Evolutionary conservation across 2,329 filamentous ascomycete genomes (phyloP).

Genomic region (Dactylellina cionopaga): DNA sequence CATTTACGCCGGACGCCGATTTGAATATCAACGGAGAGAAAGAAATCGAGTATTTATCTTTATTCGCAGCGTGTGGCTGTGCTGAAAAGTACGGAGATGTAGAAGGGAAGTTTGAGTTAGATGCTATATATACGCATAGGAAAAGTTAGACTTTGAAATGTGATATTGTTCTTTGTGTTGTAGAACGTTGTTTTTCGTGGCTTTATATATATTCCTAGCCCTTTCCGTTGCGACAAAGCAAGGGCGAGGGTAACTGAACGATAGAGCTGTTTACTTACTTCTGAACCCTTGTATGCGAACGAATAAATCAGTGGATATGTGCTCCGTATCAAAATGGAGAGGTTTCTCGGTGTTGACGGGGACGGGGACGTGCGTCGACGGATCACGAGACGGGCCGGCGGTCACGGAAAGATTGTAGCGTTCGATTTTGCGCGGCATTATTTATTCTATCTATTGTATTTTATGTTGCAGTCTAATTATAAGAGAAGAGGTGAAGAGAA

Average conservation of each 20-base stretch:
- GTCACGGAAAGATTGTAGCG: constrained; percentile 37
- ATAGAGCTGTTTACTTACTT: no score
- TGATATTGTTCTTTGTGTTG: neutral
- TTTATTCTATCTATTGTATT: neutral
- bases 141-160: neutral
- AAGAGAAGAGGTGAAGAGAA: no score
- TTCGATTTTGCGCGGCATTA: constrained; percentile 30
- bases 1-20: constrained; percentile 69
- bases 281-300: constrained; percentile 42
- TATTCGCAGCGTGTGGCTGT: constrained; percentile 19
- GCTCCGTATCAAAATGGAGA: constrained; percentile 37
- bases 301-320: constrained; percentile 26
- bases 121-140: neutral
- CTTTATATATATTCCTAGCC: no score
- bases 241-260: constrained; percentile 1
- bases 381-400: constrained; percentile 45
- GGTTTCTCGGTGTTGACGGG: constrained; percentile 43
- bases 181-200: neutral
- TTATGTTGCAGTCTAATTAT: no score
- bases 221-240: neutral
- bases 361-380: constrained; percentile 29
- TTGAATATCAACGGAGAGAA: constrained; percentile 37
- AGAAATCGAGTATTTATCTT: constrained; percentile 49
- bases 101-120: neutral
- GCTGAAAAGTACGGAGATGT: constrained; percentile 42